Conservation (phyloP, 2,329 filamentous ascomycete species). For the Fusarium humuli region DNA sequence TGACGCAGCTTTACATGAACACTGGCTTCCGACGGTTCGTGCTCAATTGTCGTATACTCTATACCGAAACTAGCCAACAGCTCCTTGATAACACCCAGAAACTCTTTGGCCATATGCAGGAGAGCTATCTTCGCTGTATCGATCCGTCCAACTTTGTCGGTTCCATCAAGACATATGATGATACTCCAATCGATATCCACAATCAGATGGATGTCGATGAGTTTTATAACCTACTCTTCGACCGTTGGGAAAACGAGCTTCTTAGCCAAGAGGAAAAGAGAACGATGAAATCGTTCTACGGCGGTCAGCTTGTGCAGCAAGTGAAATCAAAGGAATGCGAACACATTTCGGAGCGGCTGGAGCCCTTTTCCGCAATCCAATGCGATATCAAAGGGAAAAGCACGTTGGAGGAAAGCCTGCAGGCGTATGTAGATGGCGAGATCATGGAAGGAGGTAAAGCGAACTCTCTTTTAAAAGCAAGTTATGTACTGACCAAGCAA, state of each 20-base stretch:
- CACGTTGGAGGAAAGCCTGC: constrained; percentile 84
- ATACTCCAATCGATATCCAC: constrained; percentile 83
- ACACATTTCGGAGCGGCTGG: constrained; percentile 90
- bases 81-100: constrained; percentile 82
- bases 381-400: constrained; percentile 95
- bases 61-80: constrained; percentile 68
- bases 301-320: constrained; percentile 91
- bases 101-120: constrained; percentile 88
- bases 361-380: constrained; percentile 94
- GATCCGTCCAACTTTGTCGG: constrained; percentile 79
- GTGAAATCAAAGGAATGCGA: constrained; percentile 94
- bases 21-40: constrained; percentile 87
- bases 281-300: constrained; percentile 84
- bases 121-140: constrained; percentile 77
- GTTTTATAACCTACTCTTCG: constrained; percentile 94
- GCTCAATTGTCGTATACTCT: constrained; percentile 69
- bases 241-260: constrained; percentile 89
- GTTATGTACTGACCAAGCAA: constrained; percentile 18
- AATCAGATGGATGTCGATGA: constrained; percentile 99
- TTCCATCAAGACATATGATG: constrained; percentile 85
- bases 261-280: constrained; percentile 74
- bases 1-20: constrained; percentile 98
- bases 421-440: constrained; percentile 96
- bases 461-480: constrained; percentile 6
- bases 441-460: constrained; percentile 86